Conservation (phyloP, 129 eudicot species). For the Cynara cardunculus region DNA sequence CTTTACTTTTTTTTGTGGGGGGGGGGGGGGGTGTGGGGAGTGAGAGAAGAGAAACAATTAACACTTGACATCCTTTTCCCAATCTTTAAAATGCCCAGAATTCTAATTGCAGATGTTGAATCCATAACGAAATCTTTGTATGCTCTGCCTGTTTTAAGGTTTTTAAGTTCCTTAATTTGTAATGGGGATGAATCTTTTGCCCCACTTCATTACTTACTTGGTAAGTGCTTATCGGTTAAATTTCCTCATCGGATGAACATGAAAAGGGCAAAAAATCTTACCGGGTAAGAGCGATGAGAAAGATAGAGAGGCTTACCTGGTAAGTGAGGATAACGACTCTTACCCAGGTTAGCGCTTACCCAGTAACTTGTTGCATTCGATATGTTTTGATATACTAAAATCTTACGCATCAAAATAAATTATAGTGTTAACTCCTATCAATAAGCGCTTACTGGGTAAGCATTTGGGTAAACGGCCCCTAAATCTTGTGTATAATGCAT, state of each 20-base stretch:
- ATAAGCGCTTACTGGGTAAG: too few relatives aligned
- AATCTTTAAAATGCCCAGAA: background rate
- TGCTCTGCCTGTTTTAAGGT: background rate
- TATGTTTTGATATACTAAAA: too few relatives aligned
- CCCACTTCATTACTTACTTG: background rate
- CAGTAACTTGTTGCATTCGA: too few relatives aligned
- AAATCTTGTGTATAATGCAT: background rate
- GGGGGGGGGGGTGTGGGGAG: background rate
- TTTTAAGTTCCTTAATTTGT: background rate
- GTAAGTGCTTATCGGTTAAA: too few relatives aligned
- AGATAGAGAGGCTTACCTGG: too few relatives aligned
- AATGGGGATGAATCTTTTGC: background rate
- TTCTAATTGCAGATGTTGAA: background rate
- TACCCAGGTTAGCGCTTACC: too few relatives aligned
- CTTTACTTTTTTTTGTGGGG: background rate
- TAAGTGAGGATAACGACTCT: too few relatives aligned
- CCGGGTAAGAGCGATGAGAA: too few relatives aligned
- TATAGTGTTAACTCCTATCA: too few relatives aligned
- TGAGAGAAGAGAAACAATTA: background rate
- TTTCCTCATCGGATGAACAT: too few relatives aligned
- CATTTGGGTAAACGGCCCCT: background rate
- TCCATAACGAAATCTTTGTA: background rate
- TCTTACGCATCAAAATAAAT: too few relatives aligned
- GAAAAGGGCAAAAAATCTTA: too few relatives aligned
- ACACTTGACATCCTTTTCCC: background rate